Evolutionary conservation across 768 basidiomycete genomes (phyloP).

Genomic region (Mycena rebaudengoi): DNA sequence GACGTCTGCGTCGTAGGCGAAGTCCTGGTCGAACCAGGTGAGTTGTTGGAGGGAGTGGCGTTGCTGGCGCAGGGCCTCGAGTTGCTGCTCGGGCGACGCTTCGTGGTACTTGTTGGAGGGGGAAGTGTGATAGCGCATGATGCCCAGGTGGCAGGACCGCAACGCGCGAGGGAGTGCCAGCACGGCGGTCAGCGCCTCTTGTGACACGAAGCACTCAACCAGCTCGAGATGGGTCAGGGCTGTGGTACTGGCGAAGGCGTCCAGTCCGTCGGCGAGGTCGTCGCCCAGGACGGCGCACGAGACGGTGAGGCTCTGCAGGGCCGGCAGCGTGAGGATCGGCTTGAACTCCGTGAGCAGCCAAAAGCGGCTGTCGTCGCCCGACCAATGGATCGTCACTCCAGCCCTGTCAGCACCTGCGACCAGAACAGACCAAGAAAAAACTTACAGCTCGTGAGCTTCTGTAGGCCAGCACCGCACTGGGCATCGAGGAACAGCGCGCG

Average conservation of each 20-base stretch:
- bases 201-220: constrained; percentile 4
- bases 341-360: constrained; percentile 8
- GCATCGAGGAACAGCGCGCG: constrained; percentile 5
- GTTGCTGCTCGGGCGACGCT: background rate
- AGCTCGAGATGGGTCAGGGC: constrained; percentile 2
- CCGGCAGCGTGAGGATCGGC: background rate
- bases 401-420: constrained; percentile 1
- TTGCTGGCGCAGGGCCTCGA: constrained; percentile 2
- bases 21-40: constrained; percentile 2
- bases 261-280: background rate
- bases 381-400: constrained; percentile 12
- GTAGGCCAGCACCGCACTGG: background rate
- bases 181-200: background rate
- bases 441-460: constrained; percentile 6
- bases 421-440: constrained; percentile 1
- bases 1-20: background rate
- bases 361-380: background rate
- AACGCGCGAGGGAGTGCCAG: background rate
- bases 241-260: background rate
- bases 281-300: background rate
- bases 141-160: constrained; percentile 4
- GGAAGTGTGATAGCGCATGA: background rate
- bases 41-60: constrained; percentile 4
- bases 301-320: background rate
- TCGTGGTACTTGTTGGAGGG: background rate